Evolutionary conservation across 2,329 filamentous ascomycete genomes (phyloP).

Genomic region (Alternaria dauci): DNA sequence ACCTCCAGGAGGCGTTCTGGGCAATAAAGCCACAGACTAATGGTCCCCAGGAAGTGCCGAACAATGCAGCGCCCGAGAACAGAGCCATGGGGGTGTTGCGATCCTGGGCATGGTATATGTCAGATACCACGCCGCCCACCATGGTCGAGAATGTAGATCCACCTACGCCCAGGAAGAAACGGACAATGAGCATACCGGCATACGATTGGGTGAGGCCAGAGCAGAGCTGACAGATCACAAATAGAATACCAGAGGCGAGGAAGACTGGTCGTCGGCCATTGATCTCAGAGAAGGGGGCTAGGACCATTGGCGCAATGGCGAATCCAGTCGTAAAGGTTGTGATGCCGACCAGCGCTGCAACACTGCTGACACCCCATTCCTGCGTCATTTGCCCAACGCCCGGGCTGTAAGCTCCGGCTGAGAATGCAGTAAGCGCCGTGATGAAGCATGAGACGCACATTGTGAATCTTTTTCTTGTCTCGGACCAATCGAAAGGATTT

Average conservation of each 20-base stretch:
- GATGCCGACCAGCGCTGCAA: constrained; percentile 77
- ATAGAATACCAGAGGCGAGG: constrained; percentile 74
- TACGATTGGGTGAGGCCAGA: constrained; percentile 76
- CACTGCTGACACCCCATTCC: constrained; percentile 70
- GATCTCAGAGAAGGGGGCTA: constrained; percentile 88
- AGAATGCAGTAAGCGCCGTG: constrained; percentile 80
- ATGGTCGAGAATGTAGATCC: constrained; percentile 84
- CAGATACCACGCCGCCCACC: constrained; percentile 89
- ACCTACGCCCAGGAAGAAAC: constrained; percentile 81
- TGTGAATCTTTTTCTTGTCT: constrained; percentile 72
- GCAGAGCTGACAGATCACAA: constrained; percentile 74
- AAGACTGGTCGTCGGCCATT: constrained; percentile 88
- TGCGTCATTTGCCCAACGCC: constrained; percentile 70
- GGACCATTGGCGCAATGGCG: constrained; percentile 82
- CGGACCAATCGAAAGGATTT: constrained; percentile 78
- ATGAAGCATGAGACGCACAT: constrained; percentile 78
- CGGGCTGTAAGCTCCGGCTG: constrained; percentile 81
- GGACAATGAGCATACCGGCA: constrained; percentile 75
- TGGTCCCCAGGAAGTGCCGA: constrained; percentile 82
- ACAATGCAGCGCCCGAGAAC: constrained; percentile 80
- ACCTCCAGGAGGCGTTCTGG: constrained; percentile 75
- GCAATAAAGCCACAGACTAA: constrained; percentile 75
- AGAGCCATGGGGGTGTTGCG: constrained; percentile 90
- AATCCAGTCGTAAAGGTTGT: constrained; percentile 82
- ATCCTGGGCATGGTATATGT: constrained; percentile 80